Conservation (phyloP, 2,329 filamentous ascomycete species). For the Acrodontium crateriforme region DNA sequence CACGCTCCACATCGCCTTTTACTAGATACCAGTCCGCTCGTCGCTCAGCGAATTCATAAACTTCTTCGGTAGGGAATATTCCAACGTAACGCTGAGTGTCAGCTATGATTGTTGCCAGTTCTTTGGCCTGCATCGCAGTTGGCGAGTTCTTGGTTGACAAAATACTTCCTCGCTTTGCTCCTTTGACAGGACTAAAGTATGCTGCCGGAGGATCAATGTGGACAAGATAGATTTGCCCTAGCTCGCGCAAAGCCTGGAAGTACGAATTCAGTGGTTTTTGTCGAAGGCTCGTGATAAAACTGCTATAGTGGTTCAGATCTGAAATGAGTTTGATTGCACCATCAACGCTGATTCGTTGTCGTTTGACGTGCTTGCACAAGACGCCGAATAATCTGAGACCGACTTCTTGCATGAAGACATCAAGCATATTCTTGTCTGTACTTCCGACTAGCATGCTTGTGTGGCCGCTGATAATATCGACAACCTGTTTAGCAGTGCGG, state of each 20-base stretch:
- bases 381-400: constrained; percentile 82
- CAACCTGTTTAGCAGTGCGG: constrained; percentile 62
- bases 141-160: constrained; percentile 12
- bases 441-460: constrained; percentile 87
- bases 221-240: constrained; percentile 92
- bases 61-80: constrained; percentile 88
- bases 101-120: constrained; percentile 88
- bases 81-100: constrained; percentile 82
- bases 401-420: constrained; percentile 97
- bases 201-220: constrained; percentile 28
- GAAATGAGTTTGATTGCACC: constrained; percentile 88
- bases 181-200: constrained; percentile 11
- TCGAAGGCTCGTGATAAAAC: constrained; percentile 65
- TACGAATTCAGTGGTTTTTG: constrained; percentile 79
- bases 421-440: constrained; percentile 94
- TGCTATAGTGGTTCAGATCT: constrained; percentile 89
- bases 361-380: constrained; percentile 93
- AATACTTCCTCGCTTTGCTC: constrained; percentile 13
- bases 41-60: constrained; percentile 91
- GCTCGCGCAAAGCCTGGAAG: constrained; percentile 79
- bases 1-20: constrained; percentile 75
- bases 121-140: constrained; percentile 68
- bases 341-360: constrained; percentile 78
- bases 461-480: constrained; percentile 75
- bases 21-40: constrained; percentile 92